Conservation (phyloP, 1,284 basidiomycete species). For the Megacollybia platyphylla region DNA sequence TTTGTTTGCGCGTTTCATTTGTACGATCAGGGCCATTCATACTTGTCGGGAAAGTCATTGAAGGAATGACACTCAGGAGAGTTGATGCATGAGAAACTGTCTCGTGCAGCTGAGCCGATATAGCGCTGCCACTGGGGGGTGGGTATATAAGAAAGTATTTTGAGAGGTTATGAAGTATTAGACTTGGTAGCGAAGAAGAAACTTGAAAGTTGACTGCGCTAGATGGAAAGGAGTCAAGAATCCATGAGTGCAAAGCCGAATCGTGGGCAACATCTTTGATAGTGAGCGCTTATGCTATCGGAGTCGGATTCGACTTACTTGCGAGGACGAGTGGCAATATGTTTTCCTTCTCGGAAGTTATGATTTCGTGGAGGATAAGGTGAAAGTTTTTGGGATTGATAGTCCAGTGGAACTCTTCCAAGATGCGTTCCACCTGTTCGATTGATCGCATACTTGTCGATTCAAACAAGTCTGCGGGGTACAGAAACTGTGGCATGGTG, state of each 20-base stretch:
- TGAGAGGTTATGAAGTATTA: constrained; percentile 4
- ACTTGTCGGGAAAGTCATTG: not conserved
- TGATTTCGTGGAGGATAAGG: constrained; percentile 2
- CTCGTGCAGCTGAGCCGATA: not conserved
- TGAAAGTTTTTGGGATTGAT: constrained; percentile 1
- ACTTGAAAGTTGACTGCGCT: not conserved
- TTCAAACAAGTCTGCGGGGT: constrained; percentile 3
- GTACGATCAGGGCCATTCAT: not conserved
- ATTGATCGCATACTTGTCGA: constrained; percentile 2
- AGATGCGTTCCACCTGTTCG: constrained; percentile 2
- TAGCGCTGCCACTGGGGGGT: not conserved
- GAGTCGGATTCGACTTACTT: constrained; percentile 2
- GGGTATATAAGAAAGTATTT: constrained; percentile 3
- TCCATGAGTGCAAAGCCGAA: not conserved
- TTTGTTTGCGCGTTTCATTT: not conserved
- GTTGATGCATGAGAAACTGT: not conserved
- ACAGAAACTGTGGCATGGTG: not conserved
- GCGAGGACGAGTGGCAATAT: constrained; percentile 6
- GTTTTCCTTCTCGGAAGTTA: constrained; percentile 1
- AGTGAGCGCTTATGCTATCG: not conserved
- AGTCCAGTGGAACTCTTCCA: constrained; percentile 3
- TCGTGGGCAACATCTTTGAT: constrained; percentile 3
- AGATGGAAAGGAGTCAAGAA: constrained; percentile 3
- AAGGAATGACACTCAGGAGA: not conserved
- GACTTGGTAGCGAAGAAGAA: not conserved